A percentile compares a stretch with the other conserved stretches of the same genome.
Conservation (phyloP, 306 rosid genomes). For the Betula pendula region DNA sequence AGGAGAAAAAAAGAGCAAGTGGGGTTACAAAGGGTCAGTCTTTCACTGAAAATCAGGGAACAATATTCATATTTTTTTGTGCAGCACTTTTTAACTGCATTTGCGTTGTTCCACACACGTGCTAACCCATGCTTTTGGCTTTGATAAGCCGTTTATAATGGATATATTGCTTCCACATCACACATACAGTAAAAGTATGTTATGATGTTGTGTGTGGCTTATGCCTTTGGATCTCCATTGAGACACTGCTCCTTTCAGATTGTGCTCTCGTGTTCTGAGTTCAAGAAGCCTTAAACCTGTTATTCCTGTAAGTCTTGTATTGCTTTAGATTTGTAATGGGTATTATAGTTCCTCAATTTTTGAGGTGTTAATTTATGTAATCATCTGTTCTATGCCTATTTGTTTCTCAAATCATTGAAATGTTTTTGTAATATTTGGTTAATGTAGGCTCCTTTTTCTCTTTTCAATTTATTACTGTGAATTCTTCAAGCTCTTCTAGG, state of each 20-base stretch:
- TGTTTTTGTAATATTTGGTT: conserved; percentile 17
- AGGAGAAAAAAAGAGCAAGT: conserved; percentile 48
- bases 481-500: neutral
- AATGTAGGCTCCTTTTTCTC: conserved; percentile 23
- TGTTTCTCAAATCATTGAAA: conserved; percentile 31
- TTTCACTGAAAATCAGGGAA: conserved; percentile 80
- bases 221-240: conserved; percentile 34
- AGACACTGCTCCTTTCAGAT: conserved; percentile 16
- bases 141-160: conserved; percentile 25
- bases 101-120: conserved; percentile 48
- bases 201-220: conserved; percentile 50
- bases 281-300: conserved; percentile 14
- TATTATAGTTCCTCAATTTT: conserved; percentile 30
- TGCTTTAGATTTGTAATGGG: conserved; percentile 30
- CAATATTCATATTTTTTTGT: conserved; percentile 36
- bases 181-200: conserved; percentile 1
- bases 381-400: conserved; percentile 10
- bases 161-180: conserved; percentile 36
- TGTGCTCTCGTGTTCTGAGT: conserved; percentile 16
- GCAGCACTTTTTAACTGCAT: conserved; percentile 41
- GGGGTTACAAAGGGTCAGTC: conserved; percentile 53
- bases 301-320: conserved; percentile 35
- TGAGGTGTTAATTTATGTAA: conserved; percentile 10
- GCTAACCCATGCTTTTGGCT: conserved; percentile 41
- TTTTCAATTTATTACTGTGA: conserved; percentile 25